phyloP scores from a whole-genome alignment of 1,284 basidiomycete genomes.

The Sphagnurus paluster region DNA sequence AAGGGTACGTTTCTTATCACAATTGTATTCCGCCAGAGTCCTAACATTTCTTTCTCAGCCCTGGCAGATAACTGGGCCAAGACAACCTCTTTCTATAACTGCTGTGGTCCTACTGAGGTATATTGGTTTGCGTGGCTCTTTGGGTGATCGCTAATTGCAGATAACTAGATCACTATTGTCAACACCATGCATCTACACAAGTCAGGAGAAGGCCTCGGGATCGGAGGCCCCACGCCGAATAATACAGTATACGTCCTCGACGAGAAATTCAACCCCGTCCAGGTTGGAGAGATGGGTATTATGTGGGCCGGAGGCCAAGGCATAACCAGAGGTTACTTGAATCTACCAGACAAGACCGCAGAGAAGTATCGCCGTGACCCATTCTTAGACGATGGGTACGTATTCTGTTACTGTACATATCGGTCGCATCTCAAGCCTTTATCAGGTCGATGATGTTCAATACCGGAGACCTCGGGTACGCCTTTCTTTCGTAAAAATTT shows the following conservation, averaged over 20 bases:
- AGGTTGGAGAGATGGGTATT: slow-evolving; percentile 51
- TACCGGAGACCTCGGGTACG: slow-evolving; percentile 55
- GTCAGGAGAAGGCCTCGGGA: slow-evolving; percentile 42
- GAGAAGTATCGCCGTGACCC: slow-evolving; percentile 52
- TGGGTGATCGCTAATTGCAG: too few relatives aligned
- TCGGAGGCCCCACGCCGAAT: slow-evolving; percentile 57
- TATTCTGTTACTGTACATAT: slow-evolving; percentile 11
- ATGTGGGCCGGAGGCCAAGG: slow-evolving; percentile 63
- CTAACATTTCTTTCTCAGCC: slow-evolving; percentile 27
- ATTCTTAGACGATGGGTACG: slow-evolving; percentile 50
- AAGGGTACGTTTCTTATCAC: slow-evolving; percentile 37
- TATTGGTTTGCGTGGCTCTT: slow-evolving; percentile 22
- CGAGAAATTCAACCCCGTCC: slow-evolving; percentile 47
- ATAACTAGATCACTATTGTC: slow-evolving; percentile 52
- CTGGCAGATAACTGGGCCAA: slow-evolving; percentile 53
- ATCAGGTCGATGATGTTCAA: slow-evolving; percentile 55
- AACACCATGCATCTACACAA: slow-evolving; percentile 55
- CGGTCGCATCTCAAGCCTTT: neutral
- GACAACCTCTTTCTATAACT: slow-evolving; percentile 41
- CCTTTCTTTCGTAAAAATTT: neutral
- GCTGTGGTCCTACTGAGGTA: slow-evolving; percentile 51
- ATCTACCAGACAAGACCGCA: slow-evolving; percentile 52
- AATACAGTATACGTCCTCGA: slow-evolving; percentile 58
- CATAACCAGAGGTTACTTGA: slow-evolving; percentile 53
- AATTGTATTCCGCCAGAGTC: neutral